A percentile compares a stretch with the other conserved stretches of the same genome.
These are phyloP conservation scores for Xerocomus cyaneibrunnescens DNA, from an alignment of 1,284 basidiomycete species.

Conservation along the genomic window DNA sequence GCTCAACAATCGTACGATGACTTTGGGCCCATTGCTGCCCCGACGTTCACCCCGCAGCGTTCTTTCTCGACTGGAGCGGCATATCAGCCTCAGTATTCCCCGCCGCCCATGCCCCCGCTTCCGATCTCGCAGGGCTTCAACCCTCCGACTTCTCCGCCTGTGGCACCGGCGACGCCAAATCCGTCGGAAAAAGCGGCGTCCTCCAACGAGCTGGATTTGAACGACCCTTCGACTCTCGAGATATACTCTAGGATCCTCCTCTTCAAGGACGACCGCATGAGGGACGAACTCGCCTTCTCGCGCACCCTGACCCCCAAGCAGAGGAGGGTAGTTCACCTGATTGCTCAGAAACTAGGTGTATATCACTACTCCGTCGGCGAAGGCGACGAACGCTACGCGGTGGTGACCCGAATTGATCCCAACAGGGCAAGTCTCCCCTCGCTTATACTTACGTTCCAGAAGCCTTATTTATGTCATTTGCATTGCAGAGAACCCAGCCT, in stretches of 20 bases:
- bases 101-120: slow-evolving; percentile 58
- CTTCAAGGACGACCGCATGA: slow-evolving; percentile 98
- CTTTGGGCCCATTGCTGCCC: slow-evolving; percentile 54
- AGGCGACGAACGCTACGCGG: slow-evolving; percentile 89
- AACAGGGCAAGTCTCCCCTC: slow-evolving; percentile 55
- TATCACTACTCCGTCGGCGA: slow-evolving; percentile 94
- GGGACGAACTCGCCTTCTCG: slow-evolving; percentile 96
- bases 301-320: slow-evolving; percentile 83
- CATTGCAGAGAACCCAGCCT: slow-evolving; percentile 39
- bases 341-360: slow-evolving; percentile 94
- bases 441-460: slow-evolving; percentile 16
- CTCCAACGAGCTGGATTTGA: slow-evolving; percentile 84
- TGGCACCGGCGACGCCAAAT: slow-evolving; percentile 57
- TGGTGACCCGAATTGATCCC: slow-evolving; percentile 85
- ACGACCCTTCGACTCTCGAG: slow-evolving; percentile 93
- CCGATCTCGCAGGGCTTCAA: slow-evolving; percentile 56
- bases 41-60: slow-evolving; percentile 53
- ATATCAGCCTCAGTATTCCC: slow-evolving; percentile 59
- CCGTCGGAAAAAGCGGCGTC: slow-evolving; percentile 53
- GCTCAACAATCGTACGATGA: slow-evolving; percentile 63
- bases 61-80: slow-evolving; percentile 63
- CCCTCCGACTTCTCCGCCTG: slow-evolving; percentile 46
- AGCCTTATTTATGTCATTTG: slow-evolving; percentile 19
- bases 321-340: slow-evolving; percentile 90
- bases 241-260: slow-evolving; percentile 96